Conservation (phyloP, 257 asterid genomes). For the Ilex asprella region DNA sequence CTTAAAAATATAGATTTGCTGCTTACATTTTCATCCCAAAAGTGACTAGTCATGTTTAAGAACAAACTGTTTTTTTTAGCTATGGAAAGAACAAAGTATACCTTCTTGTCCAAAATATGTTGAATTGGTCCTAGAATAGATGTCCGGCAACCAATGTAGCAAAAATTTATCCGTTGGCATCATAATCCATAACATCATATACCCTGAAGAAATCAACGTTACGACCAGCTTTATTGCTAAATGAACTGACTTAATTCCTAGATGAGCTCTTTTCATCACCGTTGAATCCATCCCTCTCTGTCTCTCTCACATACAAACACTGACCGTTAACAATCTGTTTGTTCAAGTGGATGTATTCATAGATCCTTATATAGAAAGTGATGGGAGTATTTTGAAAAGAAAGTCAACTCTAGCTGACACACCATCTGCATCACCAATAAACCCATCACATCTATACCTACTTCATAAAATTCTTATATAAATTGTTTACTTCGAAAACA, state of each 20-base stretch:
- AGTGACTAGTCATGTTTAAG: background rate
- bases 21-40: no score
- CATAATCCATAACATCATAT: conserved; percentile 45
- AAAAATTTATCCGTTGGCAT: conserved; percentile 48
- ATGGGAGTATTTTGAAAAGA: no score
- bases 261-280: conserved; percentile 1
- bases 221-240: conserved; percentile 27
- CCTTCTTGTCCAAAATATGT: conserved; percentile 33
- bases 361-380: no score
- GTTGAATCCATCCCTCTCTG: background rate
- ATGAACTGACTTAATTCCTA: conserved; percentile 17
- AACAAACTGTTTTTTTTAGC: background rate
- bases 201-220: conserved; percentile 29
- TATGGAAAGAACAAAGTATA: conserved; percentile 9
- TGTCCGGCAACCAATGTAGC: conserved; percentile 38
- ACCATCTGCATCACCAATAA: no score
- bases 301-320: no score
- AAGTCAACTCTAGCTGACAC: no score
- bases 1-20: background rate
- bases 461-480: no score
- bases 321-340: no score
- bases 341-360: no score
- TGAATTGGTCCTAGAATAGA: conserved; percentile 23
- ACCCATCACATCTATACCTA: no score
- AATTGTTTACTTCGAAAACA: no score